Evolutionary conservation across 805 yeast genomes (phyloP).

Genomic region (Kazachstania bromeliacearum): DNA sequence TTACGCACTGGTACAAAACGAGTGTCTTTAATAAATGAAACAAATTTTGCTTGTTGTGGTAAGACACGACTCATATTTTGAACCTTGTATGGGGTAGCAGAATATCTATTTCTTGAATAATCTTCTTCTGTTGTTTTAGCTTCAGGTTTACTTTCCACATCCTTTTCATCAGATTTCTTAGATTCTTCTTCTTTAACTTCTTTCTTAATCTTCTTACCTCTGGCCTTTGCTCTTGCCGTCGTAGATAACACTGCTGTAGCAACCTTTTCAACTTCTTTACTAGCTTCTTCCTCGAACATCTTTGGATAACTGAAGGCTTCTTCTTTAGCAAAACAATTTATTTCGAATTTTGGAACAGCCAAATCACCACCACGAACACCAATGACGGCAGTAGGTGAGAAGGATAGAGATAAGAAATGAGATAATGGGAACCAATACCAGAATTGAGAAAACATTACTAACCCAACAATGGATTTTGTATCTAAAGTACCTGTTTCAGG

Average conservation of each 20-base stretch:
- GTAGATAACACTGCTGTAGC: slow-evolving; percentile 92
- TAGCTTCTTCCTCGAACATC: slow-evolving; percentile 66
- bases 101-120: slow-evolving; percentile 40
- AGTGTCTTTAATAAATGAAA: slow-evolving; percentile 64
- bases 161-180: slow-evolving; percentile 29
- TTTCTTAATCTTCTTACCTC: slow-evolving; percentile 62
- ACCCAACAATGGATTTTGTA: slow-evolving; percentile 84
- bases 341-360: slow-evolving; percentile 73
- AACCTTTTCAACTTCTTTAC: slow-evolving; percentile 77
- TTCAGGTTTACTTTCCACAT: slow-evolving; percentile 17
- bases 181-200: slow-evolving; percentile 34
- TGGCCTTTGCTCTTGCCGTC: slow-evolving; percentile 85
- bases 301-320: slow-evolving; percentile 85
- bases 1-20: slow-evolving; percentile 79
- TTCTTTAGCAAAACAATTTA: slow-evolving; percentile 73
- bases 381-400: slow-evolving; percentile 82
- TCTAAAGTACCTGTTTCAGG: slow-evolving; percentile 82
- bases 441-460: slow-evolving; percentile 80
- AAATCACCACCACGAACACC: slow-evolving; percentile 74
- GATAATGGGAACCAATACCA: slow-evolving; percentile 99
- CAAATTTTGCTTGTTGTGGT: slow-evolving; percentile 78
- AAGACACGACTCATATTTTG: slow-evolving; percentile 79
- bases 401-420: slow-evolving; percentile 84
- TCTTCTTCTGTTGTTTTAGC: slow-evolving; percentile 14
- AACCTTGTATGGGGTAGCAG: slow-evolving; percentile 58